Evolutionary conservation across 2,329 filamentous ascomycete species (phyloP), one percentile per base, ranked within the genome.

Genomic region (Cryphonectria carpinicola): DNA sequence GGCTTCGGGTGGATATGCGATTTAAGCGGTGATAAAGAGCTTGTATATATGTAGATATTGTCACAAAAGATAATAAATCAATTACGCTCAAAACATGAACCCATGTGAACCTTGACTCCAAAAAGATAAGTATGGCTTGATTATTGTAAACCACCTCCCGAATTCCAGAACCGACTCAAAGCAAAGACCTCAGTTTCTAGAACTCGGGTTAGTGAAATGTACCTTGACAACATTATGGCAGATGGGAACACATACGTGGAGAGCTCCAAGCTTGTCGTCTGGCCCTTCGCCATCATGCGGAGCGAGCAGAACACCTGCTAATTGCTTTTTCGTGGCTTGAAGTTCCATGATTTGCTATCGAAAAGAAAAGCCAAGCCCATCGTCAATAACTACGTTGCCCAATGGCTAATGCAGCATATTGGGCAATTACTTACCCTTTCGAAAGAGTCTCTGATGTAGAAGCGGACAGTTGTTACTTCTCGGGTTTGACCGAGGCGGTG

Each of bases 401-500:
- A n/a, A 7, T 22, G 10, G 22, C 19, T n/a, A n/a, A 19, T 32
- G 3, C 22, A 49, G 17, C 22, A n/a, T 49, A n/a, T 10, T 11
- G 19, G 46, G 46, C 46, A 6, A n/a, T 49, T n/a, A n/a, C 67
- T 65, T 32, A 75, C 77, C 74, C 79, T 76, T 69, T 79, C 77
- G 65, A 79, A 77, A 0, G 77, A 75, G 63, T 78, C 71, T 22
- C 70, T 65, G 1, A 76, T 70, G 46, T 72, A 76, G 35, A 78
- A 76, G 0, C 77, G 73, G 1, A 79, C 71, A 0, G 77, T 79
- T 0, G 76, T 77, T 14, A 78, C 77, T 32, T 77, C 73, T 43
- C 68, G 70, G 0, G 43, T 73, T 66, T 79, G 76, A 0, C 77
- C 78, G 6, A 79, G 72, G 19, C 77, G 71, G 54, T 79, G 75